Evolutionary conservation across 768 basidiomycete species (phyloP), one percentile per base, ranked within the genome.

Genomic region (Leccinum boreale): DNA sequence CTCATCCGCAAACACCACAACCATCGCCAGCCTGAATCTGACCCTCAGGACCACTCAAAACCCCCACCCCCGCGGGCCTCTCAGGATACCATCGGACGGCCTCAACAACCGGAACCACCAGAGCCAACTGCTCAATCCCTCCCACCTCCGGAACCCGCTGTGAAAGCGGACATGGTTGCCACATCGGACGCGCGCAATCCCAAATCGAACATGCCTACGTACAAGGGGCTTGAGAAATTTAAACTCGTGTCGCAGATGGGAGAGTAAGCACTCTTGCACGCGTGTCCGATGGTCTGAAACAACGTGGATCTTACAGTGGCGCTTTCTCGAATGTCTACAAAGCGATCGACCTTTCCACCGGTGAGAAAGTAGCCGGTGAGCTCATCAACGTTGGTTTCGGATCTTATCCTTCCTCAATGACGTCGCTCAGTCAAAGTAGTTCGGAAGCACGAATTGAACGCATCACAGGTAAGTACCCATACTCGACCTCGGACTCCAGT

Each of bases 311-410:
- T 72, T 58, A 31, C 66, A 92, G 87, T 66, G 96, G 96, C 58
- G 96, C 96, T 45, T 99, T 99, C 72, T 98, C 95, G n/a, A 93
- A 97, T 69, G 96, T 99, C 9, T 99, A 96, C 81, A 92, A 91
- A 70, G 96, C 94, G 14, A 65, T 89, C 55, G 90, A 98, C 70
- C 79, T 84, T 50, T 76, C 79, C 36, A 87, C 86, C 11, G 86
- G 86, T 44, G 81, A 86, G 67, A 89, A 86, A 72, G 88, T 94
- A 46, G 95, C 95, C 62, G 88, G 94, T 88, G 70, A 64, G 81
- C 33, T 47, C 39, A 50, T 36, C 10, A 12, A 7, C 2, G 15
- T 35, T 6, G 9, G 9, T 21, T 2, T 33, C 39, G 11, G n/a
- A 45, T 52, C 14, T 9, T 45, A 9, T n/a, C 26, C 3, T 29